These are phyloP conservation scores for Garcia nutans DNA, from an alignment of 345 rosid species.

Conservation along the genomic window DNA sequence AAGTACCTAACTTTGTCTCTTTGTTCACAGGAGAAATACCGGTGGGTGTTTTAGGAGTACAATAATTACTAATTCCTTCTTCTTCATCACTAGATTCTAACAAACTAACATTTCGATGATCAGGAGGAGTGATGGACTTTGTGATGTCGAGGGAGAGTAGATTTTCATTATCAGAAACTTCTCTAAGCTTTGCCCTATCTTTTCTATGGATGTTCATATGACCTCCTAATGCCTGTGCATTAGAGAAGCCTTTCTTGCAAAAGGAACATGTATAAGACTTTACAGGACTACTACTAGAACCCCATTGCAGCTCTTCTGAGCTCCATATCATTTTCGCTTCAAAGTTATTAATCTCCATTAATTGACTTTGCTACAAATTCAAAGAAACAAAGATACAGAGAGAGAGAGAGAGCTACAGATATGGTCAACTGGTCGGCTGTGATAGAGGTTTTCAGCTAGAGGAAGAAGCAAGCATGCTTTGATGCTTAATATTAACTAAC, in stretches of 20 bases:
- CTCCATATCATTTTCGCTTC: conserved; percentile 22
- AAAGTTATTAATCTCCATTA: conserved; percentile 29
- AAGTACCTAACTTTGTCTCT: not conserved
- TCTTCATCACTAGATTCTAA: not conserved
- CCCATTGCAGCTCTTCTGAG: conserved; percentile 14
- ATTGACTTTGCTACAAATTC: not conserved
- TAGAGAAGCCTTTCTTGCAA: conserved; percentile 33
- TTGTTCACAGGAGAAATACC: not conserved
- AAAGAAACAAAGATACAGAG: not conserved
- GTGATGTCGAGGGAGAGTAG: conserved; percentile 30
- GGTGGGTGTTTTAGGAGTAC: conserved; percentile 12
- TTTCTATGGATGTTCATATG: conserved; percentile 38
- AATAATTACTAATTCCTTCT: conserved; percentile 1
- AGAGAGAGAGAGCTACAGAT: not conserved
- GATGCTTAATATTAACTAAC: too few relatives aligned
- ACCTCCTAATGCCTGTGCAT: conserved; percentile 34
- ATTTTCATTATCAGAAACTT: conserved; percentile 21
- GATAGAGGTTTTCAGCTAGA: conserved; percentile 11
- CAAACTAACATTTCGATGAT: not conserved
- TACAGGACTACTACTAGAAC: conserved; percentile 1
- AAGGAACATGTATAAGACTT: conserved; percentile 37
- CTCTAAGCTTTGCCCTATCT: conserved; percentile 34
- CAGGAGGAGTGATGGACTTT: not conserved
- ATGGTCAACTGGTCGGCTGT: conserved; percentile 32
- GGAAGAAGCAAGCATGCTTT: conserved; percentile 8